These are phyloP conservation scores for Niebla homalea DNA, from an alignment of 495 filamentous ascomycete genomes.

Conservation along the genomic window DNA sequence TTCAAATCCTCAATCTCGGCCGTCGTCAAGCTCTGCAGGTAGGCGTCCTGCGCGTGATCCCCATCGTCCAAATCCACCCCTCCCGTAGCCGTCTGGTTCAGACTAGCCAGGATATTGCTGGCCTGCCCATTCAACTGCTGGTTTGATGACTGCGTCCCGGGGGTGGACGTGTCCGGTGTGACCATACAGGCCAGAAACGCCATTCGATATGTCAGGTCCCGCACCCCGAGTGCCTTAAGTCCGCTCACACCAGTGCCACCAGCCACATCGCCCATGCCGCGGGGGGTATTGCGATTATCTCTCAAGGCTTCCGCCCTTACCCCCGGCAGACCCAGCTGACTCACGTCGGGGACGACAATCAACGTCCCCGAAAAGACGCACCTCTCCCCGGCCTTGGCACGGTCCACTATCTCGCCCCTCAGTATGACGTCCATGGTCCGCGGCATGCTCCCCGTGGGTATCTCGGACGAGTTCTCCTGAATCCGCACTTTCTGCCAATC, in stretches of 20 bases:
- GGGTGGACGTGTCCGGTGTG: constrained; percentile 74
- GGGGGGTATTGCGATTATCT: constrained; percentile 58
- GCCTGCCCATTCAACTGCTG: constrained; percentile 58
- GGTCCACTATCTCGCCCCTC: constrained; percentile 95
- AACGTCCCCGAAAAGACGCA: constrained; percentile 93
- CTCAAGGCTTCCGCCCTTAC: constrained; percentile 72
- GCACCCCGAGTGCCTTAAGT: constrained; percentile 81
- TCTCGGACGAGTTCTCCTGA: constrained; percentile 96
- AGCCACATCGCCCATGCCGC: constrained; percentile 50
- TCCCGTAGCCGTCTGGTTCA: constrained; percentile 54
- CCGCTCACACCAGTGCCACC: constrained; percentile 77
- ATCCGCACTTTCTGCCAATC: constrained; percentile 98
- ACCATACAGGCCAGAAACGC: constrained; percentile 98
- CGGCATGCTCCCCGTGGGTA: constrained; percentile 97
- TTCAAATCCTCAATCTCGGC: constrained; percentile 85
- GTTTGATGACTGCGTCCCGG: constrained; percentile 44
- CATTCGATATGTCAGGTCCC: constrained; percentile 92
- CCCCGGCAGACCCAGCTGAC: constrained; percentile 83
- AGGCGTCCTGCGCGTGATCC: constrained; percentile 77
- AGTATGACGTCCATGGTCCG: constrained; percentile 95
- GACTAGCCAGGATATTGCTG: constrained; percentile 65
- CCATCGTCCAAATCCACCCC: constrained; percentile 49
- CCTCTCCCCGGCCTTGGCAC: constrained; percentile 93
- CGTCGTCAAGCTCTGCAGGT: constrained; percentile 67
- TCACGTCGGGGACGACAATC: constrained; percentile 95